These are phyloP conservation scores for Diutina mesorugosa DNA, from an alignment of 1,139 yeast genomes.

Conservation along the genomic window DNA sequence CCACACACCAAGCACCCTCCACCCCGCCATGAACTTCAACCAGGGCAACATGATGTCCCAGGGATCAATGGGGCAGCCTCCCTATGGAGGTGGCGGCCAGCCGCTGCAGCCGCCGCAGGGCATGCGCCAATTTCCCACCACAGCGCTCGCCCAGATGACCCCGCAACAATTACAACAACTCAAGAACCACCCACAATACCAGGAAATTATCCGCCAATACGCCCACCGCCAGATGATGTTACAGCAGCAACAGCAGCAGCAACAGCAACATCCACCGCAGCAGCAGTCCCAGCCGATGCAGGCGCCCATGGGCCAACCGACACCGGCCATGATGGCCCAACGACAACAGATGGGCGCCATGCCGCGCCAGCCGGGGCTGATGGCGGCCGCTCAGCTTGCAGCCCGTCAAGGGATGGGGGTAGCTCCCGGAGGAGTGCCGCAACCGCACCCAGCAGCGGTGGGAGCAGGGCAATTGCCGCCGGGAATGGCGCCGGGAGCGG, in stretches of 20 bases:
- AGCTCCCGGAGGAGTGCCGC: neutral
- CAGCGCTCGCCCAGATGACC: neutral
- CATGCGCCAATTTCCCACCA: neutral
- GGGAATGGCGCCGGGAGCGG: neutral
- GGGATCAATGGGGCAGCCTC: neutral
- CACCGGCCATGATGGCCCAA: constrained; percentile 2
- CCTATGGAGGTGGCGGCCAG: neutral
- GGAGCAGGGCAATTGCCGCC: neutral
- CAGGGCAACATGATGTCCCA: constrained; percentile 1
- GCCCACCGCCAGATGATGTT: constrained; percentile 24
- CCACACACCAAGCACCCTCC: neutral
- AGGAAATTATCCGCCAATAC: constrained; percentile 24
- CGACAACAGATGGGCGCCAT: neutral
- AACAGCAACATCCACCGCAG: constrained; percentile 5
- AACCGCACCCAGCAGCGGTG: neutral
- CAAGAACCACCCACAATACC: constrained; percentile 35
- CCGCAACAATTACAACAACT: constrained; percentile 37
- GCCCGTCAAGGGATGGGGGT: neutral
- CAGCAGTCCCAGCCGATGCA: constrained; percentile 12
- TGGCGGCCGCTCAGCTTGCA: neutral
- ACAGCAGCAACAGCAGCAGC: constrained; percentile 16
- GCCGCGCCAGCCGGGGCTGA: neutral
- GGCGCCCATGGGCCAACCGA: constrained; percentile 3
- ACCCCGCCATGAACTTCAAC: neutral
- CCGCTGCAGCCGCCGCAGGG: neutral